Percentiles rank a stretch among this genome's conserved stretches.
Conservation (phyloP, 169 alveolate species). For the Besnoitia besnoiti region DNA sequence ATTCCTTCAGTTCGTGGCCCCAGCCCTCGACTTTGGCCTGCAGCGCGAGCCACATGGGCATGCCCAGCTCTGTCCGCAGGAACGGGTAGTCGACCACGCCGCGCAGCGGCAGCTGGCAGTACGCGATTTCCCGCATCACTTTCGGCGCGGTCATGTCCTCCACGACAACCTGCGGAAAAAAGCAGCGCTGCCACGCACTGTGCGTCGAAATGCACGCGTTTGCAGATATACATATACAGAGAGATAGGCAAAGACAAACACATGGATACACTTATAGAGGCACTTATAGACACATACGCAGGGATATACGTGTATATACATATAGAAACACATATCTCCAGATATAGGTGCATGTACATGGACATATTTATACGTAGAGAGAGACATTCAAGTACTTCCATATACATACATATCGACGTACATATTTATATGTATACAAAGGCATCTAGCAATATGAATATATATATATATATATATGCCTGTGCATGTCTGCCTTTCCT, state of each 20-base stretch:
- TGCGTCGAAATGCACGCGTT: no score
- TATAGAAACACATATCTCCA: background rate
- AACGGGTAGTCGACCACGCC: constrained; percentile 62
- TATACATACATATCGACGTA: background rate
- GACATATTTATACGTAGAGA: background rate
- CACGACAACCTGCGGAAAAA: constrained; percentile 25
- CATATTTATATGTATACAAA: background rate
- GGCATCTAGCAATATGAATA: background rate
- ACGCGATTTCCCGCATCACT: constrained; percentile 43
- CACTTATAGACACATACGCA: background rate
- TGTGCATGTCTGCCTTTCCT: background rate
- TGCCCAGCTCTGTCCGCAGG: constrained; percentile 48
- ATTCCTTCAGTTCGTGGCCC: constrained; percentile 33
- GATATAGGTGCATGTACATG: background rate
- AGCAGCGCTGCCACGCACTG: no score
- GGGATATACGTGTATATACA: background rate
- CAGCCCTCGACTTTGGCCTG: constrained; percentile 60
- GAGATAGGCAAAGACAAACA: background rate
- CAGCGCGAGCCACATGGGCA: constrained; percentile 50
- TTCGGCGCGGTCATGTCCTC: constrained; percentile 58
- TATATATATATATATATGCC: background rate
- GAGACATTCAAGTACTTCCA: background rate
- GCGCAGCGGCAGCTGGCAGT: constrained; percentile 54
- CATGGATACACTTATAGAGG: background rate
- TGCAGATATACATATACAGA: no score